Base-by-base conservation (phyloP, 345 rosid species). In the Camelina hispida region DNA sequence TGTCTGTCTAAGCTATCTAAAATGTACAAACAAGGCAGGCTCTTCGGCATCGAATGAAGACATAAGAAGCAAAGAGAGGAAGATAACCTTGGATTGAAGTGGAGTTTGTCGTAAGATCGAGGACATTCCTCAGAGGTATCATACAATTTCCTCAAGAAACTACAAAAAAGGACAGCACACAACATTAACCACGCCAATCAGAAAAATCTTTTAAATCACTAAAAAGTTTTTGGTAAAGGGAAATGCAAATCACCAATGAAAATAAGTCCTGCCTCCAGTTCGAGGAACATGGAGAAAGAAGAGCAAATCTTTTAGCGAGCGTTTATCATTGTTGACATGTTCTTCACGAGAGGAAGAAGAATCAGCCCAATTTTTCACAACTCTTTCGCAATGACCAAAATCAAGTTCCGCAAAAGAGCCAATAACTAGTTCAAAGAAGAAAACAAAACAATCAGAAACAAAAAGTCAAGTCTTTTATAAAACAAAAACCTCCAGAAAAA, bases 281-380 rank as follows among this genome's bases (percentile, higher is more conserved):
- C 99, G 83, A 13, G 97, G 99, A 69, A 95, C 83, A 78, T 95
- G 99, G 50, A 95, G 91, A 83, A 95, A 95, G 78, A 92, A 92
- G 62, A 95, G 81, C 78, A 95, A 77, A 77, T 90, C 99, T 51
- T 71, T 83, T 46, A 95, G 88, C 11, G 78, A 84, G 76, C 87
- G 96, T 59, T 82, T 87, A 68, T 89, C 89, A 50, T 80, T 87
- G 57, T 69, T 72, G 52, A 78, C 64, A 76, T 85, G 83, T 71
- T 81, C 83, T 73, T 81, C 84, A 57, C 76, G 84, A 23, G 93
- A 85, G 0, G 56, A 83, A 9, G 78, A 66, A 52, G 92, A 80
- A 55, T 66, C 44, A 7, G 89, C 89, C 99, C 97, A 95, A 2
- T 20, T 78, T 72, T 83, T 86, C 50, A 95, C 97, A 74, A 83